These are phyloP conservation scores for Trypanosoma theileri DNA, from an alignment of 208 protist species.

Conservation along the genomic window DNA sequence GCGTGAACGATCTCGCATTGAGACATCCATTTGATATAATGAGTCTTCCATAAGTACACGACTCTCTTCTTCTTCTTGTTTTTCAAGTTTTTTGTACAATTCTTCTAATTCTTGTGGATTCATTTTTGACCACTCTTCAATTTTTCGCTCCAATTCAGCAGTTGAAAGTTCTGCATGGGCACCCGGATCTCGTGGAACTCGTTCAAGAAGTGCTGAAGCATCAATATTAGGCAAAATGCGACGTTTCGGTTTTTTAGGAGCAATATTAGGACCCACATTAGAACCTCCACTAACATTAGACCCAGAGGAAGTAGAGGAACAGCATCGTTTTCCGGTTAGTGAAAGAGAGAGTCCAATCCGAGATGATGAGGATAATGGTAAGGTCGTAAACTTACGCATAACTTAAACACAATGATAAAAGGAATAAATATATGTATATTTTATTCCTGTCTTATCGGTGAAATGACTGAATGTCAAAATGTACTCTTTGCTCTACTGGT, in stretches of 20 bases:
- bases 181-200: slow-evolving; percentile 73
- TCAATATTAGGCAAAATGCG: slow-evolving; percentile 59
- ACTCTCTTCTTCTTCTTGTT: slow-evolving; percentile 69
- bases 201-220: slow-evolving; percentile 52
- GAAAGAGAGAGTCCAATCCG: neutral
- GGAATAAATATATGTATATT: neutral
- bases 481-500: too few relatives aligned
- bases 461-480: too few relatives aligned
- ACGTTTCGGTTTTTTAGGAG: slow-evolving; percentile 62
- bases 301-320: slow-evolving; percentile 19
- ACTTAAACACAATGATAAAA: neutral
- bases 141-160: slow-evolving; percentile 81
- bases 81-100: slow-evolving; percentile 55
- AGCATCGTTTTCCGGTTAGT: neutral
- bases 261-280: slow-evolving; percentile 35
- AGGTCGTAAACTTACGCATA: slow-evolving; percentile 21
- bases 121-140: slow-evolving; percentile 76
- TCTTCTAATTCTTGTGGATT: slow-evolving; percentile 71
- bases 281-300: neutral
- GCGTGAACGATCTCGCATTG: slow-evolving; percentile 57
- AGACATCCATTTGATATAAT: slow-evolving; percentile 92
- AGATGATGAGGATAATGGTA: neutral
- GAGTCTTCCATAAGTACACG: slow-evolving; percentile 81
- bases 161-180: slow-evolving; percentile 83
- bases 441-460: too few relatives aligned